Conservation (phyloP, 257 asterid species). For the Solanum medicagineum region DNA sequence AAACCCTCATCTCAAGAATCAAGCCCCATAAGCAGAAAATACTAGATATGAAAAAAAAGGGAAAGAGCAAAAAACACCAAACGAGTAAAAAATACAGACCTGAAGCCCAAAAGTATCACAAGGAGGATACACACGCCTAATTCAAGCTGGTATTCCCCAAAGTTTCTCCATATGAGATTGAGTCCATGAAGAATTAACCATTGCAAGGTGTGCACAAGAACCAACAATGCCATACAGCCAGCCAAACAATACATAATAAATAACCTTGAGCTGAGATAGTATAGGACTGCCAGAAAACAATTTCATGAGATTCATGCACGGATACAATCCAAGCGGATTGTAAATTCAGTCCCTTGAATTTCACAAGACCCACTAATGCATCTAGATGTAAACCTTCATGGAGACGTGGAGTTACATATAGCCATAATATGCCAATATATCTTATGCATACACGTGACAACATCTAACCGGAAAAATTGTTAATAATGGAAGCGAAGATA, state of each 20-base stretch:
- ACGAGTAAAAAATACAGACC: constrained; percentile 24
- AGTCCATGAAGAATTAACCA: constrained; percentile 99
- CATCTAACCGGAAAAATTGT: background rate
- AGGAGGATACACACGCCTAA: constrained; percentile 84
- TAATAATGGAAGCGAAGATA: background rate
- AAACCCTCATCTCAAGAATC: too few relatives aligned
- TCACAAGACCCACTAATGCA: background rate
- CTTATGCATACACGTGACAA: background rate
- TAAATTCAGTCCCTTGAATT: background rate
- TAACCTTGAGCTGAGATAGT: constrained; percentile 59
- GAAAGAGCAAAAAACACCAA: too few relatives aligned
- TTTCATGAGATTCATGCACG: constrained; percentile 12
- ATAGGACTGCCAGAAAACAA: constrained; percentile 32
- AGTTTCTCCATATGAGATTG: constrained; percentile 74
- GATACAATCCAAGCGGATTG: background rate
- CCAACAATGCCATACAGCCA: constrained; percentile 87
- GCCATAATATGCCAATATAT: too few relatives aligned
- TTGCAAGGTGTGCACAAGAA: constrained; percentile 70
- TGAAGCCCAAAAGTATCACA: constrained; percentile 90
- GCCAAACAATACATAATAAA: constrained; percentile 73
- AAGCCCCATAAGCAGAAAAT: too few relatives aligned
- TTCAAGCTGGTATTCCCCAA: constrained; percentile 78
- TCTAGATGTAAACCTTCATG: background rate
- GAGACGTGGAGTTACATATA: background rate
- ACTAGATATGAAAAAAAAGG: too few relatives aligned